Evolutionary conservation across 2,329 filamentous ascomycete species (phyloP).

Genomic region (Metarhizium brunneum): DNA sequence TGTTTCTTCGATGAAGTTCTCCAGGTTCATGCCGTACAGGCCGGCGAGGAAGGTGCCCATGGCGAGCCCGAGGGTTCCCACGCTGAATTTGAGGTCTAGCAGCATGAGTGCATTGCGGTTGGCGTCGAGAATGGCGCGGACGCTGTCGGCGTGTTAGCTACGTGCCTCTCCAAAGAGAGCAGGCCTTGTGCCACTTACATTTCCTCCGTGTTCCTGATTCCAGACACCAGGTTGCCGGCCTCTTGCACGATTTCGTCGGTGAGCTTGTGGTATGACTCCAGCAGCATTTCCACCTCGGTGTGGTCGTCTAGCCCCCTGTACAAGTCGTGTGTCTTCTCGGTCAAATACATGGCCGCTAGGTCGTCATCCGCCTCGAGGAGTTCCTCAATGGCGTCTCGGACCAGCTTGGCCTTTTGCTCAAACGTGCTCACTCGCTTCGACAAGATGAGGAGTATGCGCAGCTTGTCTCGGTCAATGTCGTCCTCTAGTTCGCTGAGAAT

Average conservation of each 20-base stretch:
- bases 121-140: constrained; percentile 93
- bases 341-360: constrained; percentile 87
- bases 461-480: constrained; percentile 90
- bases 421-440: constrained; percentile 95
- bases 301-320: constrained; percentile 74
- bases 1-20: constrained; percentile 96
- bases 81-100: constrained; percentile 90
- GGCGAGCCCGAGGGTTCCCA: constrained; percentile 87
- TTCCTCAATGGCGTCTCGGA: constrained; percentile 91
- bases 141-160: constrained; percentile 39
- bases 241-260: constrained; percentile 97
- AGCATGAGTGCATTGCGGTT: constrained; percentile 98
- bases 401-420: constrained; percentile 90
- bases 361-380: constrained; percentile 95
- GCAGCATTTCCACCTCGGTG: constrained; percentile 90
- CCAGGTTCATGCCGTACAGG: constrained; percentile 99
- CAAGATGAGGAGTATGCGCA: constrained; percentile 82
- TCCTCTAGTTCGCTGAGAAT: constrained; percentile 88
- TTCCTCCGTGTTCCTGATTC: constrained; percentile 96
- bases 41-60: constrained; percentile 92
- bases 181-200: constrained; percentile 52
- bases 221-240: constrained; percentile 83
- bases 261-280: constrained; percentile 96
- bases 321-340: constrained; percentile 71
- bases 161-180: background rate